Evolutionary conservation across 805 yeast genomes (phyloP), one percentile per base, ranked within the genome.

Genomic region (Saturnispora zaruensis): DNA sequence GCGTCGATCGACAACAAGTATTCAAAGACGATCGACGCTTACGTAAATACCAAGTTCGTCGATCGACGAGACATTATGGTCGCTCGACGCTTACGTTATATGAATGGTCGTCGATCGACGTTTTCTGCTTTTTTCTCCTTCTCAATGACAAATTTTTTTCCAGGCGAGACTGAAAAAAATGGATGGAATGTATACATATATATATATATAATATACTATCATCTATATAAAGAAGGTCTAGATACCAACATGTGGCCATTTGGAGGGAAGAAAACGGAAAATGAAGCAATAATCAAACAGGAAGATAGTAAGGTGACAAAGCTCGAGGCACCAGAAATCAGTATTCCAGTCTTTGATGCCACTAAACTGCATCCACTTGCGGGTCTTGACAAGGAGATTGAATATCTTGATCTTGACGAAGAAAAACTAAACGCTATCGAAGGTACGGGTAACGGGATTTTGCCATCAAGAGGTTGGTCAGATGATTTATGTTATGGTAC

Each of bases 401-500:
- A 93, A 66, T 91, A 82, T 65, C 70, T 93, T 57, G 96, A 91
- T 59, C 74, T 93, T 54, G 97, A 91, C 60, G 90, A 83, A 53
- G 96, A 89, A 57, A 79, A 76, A 59, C 71, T 89, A 54, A 77
- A 81, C 44, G 68, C 77, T n/a, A 67, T 87, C 60, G 95, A 88
- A 61, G 96, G 96, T 37, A 79, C 95, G 1, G 61, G 65, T 16
- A 88, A 87, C 63, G 95, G 96, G 51, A 66, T 91, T 52, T 77
- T 93, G 55, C 96, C 99, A 25, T 85, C 95, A n/a, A 82, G 97
- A 71, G 96, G 95, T 59, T 93, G 96, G 95, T 78, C 89, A 14
- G 99, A 93, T 67, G 98, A 93, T 71, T 76, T 93, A 56, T 89
- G 97, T 77, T 93, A 93, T 68, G 99, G 99, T 59, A 85, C 98